phyloP scores from a whole-genome alignment of 2,329 filamentous ascomycete genomes.

The Colletotrichum shisoi region DNA sequence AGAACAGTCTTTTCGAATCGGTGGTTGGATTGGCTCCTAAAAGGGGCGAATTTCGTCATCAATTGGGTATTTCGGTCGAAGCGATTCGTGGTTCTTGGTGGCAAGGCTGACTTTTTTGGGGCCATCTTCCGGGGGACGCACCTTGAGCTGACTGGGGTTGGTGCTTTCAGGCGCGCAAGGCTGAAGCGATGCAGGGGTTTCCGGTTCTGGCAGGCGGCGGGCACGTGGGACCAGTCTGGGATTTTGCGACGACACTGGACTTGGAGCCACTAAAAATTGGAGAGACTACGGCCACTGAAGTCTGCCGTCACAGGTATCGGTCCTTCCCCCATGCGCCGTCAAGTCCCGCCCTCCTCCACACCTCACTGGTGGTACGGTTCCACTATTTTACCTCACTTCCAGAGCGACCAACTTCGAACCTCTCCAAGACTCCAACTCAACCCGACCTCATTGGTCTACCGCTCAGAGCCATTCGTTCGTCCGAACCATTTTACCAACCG shows the following conservation, averaged over 20 bases:
- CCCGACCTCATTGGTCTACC: not conserved
- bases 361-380: not conserved
- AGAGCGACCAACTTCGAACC: conserved; percentile 1
- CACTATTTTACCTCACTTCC: conserved; percentile 8
- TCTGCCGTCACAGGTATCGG: not conserved
- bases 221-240: conserved; percentile 23
- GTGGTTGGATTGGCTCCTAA: not conserved
- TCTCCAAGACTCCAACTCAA: not conserved
- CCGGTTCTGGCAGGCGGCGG: conserved; percentile 29
- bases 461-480: not conserved
- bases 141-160: conserved; percentile 5
- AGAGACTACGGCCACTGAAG: not conserved
- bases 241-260: conserved; percentile 17
- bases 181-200: conserved; percentile 39
- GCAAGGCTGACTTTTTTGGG: conserved; percentile 36
- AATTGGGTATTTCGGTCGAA: conserved; percentile 28
- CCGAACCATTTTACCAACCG: not conserved
- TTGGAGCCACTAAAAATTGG: not conserved
- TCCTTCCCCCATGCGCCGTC: not conserved
- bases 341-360: not conserved
- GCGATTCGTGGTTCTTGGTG: conserved; percentile 22
- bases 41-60: not conserved
- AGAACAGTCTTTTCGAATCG: not conserved
- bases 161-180: conserved; percentile 34
- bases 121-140: conserved; percentile 5